Percentiles rank a stretch among this genome's conserved stretches.
Conservation (phyloP, 805 yeast genomes). For the Ogataea trehaloabstinens region DNA sequence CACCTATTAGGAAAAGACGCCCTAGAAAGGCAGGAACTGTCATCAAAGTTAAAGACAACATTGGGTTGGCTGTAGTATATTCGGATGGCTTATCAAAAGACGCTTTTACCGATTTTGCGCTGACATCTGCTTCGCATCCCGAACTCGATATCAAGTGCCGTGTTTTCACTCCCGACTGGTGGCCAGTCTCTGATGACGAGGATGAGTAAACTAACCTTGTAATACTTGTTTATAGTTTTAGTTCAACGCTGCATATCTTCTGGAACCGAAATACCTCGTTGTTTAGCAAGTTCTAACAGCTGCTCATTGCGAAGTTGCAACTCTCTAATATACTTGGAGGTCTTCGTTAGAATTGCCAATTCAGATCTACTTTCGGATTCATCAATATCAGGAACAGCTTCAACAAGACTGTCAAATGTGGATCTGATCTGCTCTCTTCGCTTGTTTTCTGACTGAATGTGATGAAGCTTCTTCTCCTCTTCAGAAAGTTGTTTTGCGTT, state of each 20-base stretch:
- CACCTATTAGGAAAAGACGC: constrained; percentile 27
- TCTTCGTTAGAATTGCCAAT: constrained; percentile 64
- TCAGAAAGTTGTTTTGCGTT: constrained; percentile 22
- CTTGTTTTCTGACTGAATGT: constrained; percentile 65
- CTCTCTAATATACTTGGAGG: constrained; percentile 46
- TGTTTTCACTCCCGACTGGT: constrained; percentile 69
- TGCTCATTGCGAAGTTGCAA: constrained; percentile 48
- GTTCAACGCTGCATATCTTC: constrained; percentile 26
- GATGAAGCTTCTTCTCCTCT: constrained; percentile 35
- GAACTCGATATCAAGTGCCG: constrained; percentile 40
- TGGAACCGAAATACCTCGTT: constrained; percentile 39
- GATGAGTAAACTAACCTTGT: constrained; percentile 13
- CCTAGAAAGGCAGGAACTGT: constrained; percentile 59
- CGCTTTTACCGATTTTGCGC: constrained; percentile 22
- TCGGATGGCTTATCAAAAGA: constrained; percentile 33
- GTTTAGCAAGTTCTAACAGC: constrained; percentile 41
- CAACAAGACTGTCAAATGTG: constrained; percentile 75
- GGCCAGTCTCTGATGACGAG: constrained; percentile 49
- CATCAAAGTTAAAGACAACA: constrained; percentile 51
- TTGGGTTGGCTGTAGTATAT: constrained; percentile 64
- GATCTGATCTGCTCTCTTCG: constrained; percentile 81
- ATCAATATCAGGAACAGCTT: constrained; percentile 69
- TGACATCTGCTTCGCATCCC: constrained; percentile 17
- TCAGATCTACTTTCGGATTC: constrained; percentile 79
- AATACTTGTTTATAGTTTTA: constrained; percentile 1